Conservation (phyloP, 2,329 filamentous ascomycete genomes). For the Fusarium pseudoanthophilum region DNA sequence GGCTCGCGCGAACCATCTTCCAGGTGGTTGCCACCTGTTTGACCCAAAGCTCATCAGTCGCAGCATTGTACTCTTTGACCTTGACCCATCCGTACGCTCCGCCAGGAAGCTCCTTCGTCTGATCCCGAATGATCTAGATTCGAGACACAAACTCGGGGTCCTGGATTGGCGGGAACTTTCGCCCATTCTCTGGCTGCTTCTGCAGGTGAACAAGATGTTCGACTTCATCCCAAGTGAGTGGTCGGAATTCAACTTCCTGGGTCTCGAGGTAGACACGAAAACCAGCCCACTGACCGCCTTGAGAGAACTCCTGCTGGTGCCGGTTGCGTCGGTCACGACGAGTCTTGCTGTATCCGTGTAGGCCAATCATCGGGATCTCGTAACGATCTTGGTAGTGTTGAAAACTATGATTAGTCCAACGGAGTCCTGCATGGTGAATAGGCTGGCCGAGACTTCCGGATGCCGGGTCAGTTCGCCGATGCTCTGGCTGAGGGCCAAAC, state of each 20-base stretch:
- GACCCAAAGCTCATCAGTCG: neutral
- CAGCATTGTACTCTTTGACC: neutral
- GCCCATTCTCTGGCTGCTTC: neutral
- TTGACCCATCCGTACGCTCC: neutral
- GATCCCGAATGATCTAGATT: neutral
- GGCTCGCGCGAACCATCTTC: neutral
- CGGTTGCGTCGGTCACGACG: neutral
- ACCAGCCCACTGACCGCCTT: neutral
- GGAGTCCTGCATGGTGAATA: neutral
- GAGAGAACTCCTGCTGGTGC: neutral
- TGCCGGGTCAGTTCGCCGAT: rapidly evolving
- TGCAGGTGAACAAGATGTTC: neutral
- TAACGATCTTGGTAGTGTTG: rapidly evolving
- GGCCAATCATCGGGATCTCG: neutral
- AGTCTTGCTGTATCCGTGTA: neutral
- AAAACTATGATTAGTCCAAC: neutral
- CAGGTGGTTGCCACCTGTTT: neutral
- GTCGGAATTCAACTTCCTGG: neutral
- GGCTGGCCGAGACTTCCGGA: rapidly evolving
- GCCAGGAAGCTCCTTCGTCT: neutral
- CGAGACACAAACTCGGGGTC: neutral
- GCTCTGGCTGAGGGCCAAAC: neutral
- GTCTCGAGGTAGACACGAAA: neutral
- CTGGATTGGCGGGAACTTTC: rapidly evolving
- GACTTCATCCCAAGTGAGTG: neutral